Base-by-base conservation (phyloP, 306 rosid species). In the Rosa rugosa region DNA sequence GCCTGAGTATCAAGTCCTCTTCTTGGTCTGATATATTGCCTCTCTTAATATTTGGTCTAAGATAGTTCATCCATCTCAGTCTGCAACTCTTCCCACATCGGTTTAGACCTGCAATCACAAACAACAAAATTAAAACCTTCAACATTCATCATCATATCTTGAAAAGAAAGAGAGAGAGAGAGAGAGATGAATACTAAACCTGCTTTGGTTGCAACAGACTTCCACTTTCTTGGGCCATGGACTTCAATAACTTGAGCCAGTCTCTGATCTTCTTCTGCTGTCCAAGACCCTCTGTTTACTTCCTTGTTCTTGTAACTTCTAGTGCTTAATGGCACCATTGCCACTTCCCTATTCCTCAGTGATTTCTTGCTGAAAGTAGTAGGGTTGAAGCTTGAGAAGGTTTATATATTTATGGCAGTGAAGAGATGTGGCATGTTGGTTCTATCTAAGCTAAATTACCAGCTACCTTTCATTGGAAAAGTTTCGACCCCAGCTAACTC, bases 1-100 rank as follows among this genome's bases (percentile, higher is more conserved):
- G 88, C 76, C 90, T 79, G 14, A 87, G 75, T 46, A 87, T 87
- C 59, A 84, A 85, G 72, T 87, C 90, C 78, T 87, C 90, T 83
- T 87, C 90, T 80, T 85, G 90, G 51, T 83, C 87, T 42, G 90
- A 87, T 38, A 87, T 87, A 73, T 87, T 87, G 54, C 90, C 90
- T 79, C 90, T 85, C 82, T 87, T 87, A 76, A 87, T 87, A 69
- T 87, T 87, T 12, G 90, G 90, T 80, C 90, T 87, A 0, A 87
- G 83, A 73, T 84, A 87, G 50, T 87, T 87, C 83, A 87, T 69
- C 90, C 90, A 87, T 75, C 90, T 82, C 79, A 87, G 72, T 27
- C 90, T 82, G 66, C 90, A 84, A 84, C 88, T 87, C 83, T 87
- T 87, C 50, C 88, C 86, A 73, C 90, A 65, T 60, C 90, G 73